phyloP scores from a whole-genome alignment of 2,329 filamentous ascomycete genomes.

The Epichloe elymi region DNA sequence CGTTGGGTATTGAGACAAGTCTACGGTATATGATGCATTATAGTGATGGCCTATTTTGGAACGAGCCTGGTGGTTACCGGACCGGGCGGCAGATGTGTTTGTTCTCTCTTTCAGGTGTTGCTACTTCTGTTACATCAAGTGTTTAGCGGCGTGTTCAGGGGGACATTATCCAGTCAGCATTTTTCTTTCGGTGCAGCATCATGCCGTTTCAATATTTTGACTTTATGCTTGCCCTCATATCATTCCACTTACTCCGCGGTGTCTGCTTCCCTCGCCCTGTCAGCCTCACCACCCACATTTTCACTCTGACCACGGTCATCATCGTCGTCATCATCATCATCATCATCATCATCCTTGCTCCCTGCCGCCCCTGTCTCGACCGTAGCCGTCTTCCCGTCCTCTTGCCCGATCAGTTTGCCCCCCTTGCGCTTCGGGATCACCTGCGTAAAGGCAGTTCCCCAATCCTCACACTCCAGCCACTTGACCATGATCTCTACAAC shows the following conservation, averaged over 20 bases:
- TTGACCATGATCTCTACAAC: slow-evolving; percentile 93
- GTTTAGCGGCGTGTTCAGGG: no score
- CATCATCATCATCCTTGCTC: slow-evolving; percentile 16
- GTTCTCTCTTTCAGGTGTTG: no score
- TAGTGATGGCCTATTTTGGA: not conserved
- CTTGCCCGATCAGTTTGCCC: slow-evolving; percentile 44
- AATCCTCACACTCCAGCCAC: slow-evolving; percentile 83
- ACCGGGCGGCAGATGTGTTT: no score
- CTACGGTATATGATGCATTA: not conserved
- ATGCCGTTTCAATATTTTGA: not conserved
- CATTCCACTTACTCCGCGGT: not conserved
- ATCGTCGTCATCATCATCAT: slow-evolving; percentile 12
- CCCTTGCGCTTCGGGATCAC: slow-evolving; percentile 90
- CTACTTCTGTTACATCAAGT: no score
- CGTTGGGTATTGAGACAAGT: not conserved
- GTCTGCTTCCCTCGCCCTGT: not conserved
- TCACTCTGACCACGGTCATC: slow-evolving; percentile 1
- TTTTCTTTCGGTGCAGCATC: not conserved
- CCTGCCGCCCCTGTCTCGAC: slow-evolving; percentile 13
- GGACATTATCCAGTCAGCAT: no score
- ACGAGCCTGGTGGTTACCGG: no score
- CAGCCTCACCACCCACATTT: not conserved
- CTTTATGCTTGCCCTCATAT: not conserved
- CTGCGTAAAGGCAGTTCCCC: slow-evolving; percentile 76
- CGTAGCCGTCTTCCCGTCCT: slow-evolving; percentile 9